Percentiles rank a stretch among this genome's conserved stretches.
Evolutionary conservation across 768 basidiomycete genomes (phyloP).

Genomic region (Termitomyces sp.): DNA sequence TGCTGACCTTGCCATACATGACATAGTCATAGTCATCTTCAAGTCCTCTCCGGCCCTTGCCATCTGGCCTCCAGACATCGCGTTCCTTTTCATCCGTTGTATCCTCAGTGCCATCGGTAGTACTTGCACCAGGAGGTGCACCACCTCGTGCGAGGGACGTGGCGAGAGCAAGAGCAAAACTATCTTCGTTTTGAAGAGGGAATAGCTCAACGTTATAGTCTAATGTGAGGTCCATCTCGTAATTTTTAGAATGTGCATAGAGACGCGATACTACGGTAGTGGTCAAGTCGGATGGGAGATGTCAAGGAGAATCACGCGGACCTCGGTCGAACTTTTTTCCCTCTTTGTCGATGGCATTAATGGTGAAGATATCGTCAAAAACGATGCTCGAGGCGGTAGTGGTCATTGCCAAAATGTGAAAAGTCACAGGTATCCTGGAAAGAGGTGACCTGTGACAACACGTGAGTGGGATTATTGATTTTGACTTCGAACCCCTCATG

Average conservation of each 20-base stretch:
- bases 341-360: slow-evolving; percentile 81
- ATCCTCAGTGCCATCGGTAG: slow-evolving; percentile 46
- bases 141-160: slow-evolving; percentile 69
- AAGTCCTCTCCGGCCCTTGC: slow-evolving; percentile 73
- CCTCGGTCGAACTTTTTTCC: slow-evolving; percentile 99
- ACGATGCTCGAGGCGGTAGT: slow-evolving; percentile 69
- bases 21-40: slow-evolving; percentile 99
- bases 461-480: slow-evolving; percentile 1
- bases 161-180: slow-evolving; percentile 83
- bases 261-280: slow-evolving; percentile 77
- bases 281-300: slow-evolving; percentile 1
- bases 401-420: slow-evolving; percentile 38
- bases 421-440: neutral
- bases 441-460: slow-evolving; percentile 9
- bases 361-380: slow-evolving; percentile 92
- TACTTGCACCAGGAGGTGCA: slow-evolving; percentile 36
- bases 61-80: slow-evolving; percentile 83
- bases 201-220: slow-evolving; percentile 95
- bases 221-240: slow-evolving; percentile 88
- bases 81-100: slow-evolving; percentile 70
- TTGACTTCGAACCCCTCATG: neutral
- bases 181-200: slow-evolving; percentile 63
- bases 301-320: slow-evolving; percentile 31
- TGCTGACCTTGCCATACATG: slow-evolving; percentile 92
- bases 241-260: slow-evolving; percentile 85